A percentile compares a stretch with the other conserved stretches of the same genome.
Evolutionary conservation across 805 yeast genomes (phyloP).

Genomic region (Candida silvicultrix): DNA sequence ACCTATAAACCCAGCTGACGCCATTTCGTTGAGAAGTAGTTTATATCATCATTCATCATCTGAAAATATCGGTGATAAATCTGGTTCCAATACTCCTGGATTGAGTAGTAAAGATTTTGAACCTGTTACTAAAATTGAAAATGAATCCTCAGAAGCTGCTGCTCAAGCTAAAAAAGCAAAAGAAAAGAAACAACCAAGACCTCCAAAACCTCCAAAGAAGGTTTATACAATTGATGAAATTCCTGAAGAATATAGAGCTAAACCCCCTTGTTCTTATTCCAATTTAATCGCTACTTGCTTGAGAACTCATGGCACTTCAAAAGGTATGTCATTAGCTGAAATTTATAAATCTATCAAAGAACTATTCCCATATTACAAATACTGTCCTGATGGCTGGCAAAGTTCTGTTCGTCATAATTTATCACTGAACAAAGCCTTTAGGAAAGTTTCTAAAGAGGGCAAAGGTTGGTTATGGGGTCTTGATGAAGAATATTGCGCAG

Average conservation of each 20-base stretch:
- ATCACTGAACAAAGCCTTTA: conserved; percentile 79
- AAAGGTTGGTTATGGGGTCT: conserved; percentile 94
- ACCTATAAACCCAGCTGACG: conserved; percentile 56
- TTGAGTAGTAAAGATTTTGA: conserved; percentile 18
- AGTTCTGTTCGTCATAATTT: conserved; percentile 87
- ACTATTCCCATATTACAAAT: conserved; percentile 83
- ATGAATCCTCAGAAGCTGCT: conserved; percentile 26
- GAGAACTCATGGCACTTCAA: conserved; percentile 54
- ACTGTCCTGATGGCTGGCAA: conserved; percentile 98
- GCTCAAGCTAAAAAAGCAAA: conserved; percentile 29
- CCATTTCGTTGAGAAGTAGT: conserved; percentile 47
- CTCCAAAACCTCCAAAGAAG: conserved; percentile 49
- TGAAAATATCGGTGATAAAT: conserved; percentile 4
- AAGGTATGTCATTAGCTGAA: conserved; percentile 79
- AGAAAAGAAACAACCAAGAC: conserved; percentile 43
- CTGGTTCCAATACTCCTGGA: conserved; percentile 12
- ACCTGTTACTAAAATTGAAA: conserved; percentile 22
- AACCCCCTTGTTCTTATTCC: conserved; percentile 80
- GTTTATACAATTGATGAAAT: conserved; percentile 77
- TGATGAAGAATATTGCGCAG: conserved; percentile 79
- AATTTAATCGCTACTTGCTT: conserved; percentile 76
- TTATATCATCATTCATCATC: conserved; percentile 29
- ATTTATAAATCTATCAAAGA: conserved; percentile 84
- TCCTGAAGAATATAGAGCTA: conserved; percentile 79
- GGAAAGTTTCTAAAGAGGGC: conserved; percentile 78